These are phyloP conservation scores for Cystobasidium onofrii DNA, from an alignment of 768 basidiomycete species.

Conservation along the genomic window DNA sequence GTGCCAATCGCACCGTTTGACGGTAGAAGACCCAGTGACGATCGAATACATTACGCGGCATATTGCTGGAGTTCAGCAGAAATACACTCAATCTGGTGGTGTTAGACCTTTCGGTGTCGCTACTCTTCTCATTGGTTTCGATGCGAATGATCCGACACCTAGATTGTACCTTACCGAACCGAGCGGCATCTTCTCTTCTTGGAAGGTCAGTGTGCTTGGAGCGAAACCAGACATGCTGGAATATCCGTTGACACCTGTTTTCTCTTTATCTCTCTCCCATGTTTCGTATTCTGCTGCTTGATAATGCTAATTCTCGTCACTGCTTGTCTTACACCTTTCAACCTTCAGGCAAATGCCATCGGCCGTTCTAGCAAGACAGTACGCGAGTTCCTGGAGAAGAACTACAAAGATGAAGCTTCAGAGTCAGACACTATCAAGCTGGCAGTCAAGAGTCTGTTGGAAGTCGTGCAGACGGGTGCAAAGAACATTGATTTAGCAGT, in stretches of 20 bases:
- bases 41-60: constrained; percentile 98
- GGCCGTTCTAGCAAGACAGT: constrained; percentile 97
- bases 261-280: background rate
- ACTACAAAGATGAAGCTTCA: constrained; percentile 80
- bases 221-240: background rate
- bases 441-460: constrained; percentile 86
- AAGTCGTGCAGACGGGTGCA: constrained; percentile 98
- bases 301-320: background rate
- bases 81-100: constrained; percentile 97
- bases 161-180: constrained; percentile 95
- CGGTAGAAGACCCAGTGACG: constrained; percentile 94
- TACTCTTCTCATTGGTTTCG: constrained; percentile 91
- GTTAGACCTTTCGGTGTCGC: constrained; percentile 97
- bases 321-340: background rate
- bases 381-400: constrained; percentile 96
- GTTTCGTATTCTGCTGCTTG: no score
- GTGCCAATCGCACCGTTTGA: constrained; percentile 92
- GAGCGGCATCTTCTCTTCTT: constrained; percentile 92
- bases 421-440: constrained; percentile 88
- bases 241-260: background rate
- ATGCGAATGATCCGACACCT: constrained; percentile 79
- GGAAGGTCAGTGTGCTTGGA: constrained; percentile 63
- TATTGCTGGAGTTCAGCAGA: constrained; percentile 98
- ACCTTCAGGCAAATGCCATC: constrained; percentile 79
- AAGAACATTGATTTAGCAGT: constrained; percentile 99